Evolutionary conservation across 805 yeast species (phyloP).

Genomic region (Starmera caribaea): DNA sequence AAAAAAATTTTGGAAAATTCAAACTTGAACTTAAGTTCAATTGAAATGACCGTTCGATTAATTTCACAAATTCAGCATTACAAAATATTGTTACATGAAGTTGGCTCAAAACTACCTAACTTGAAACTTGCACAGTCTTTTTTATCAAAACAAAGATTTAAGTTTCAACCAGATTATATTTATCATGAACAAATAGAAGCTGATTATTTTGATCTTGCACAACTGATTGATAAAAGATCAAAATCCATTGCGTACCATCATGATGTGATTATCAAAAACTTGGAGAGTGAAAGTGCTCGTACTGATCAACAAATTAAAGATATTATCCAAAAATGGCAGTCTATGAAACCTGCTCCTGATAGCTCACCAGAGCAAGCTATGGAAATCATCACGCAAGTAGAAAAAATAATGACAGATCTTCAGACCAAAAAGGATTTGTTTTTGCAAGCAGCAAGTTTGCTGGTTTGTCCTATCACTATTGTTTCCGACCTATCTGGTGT

Average conservation of each 20-base stretch:
- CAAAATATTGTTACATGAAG: slow-evolving; percentile 4
- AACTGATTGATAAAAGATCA: slow-evolving; percentile 27
- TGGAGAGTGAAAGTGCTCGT: slow-evolving; percentile 30
- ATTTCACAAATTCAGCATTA: slow-evolving; percentile 28
- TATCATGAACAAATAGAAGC: slow-evolving; percentile 53
- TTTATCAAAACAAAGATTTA: slow-evolving; percentile 33
- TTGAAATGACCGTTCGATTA: slow-evolving; percentile 26
- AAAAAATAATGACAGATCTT: slow-evolving; percentile 9
- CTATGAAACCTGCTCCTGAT: slow-evolving; percentile 24
- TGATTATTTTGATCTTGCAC: slow-evolving; percentile 31
- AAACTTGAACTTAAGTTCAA: slow-evolving; percentile 26
- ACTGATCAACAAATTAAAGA: slow-evolving; percentile 21
- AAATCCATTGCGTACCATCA: slow-evolving; percentile 29
- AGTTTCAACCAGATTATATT: slow-evolving; percentile 45
- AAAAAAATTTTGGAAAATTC: slow-evolving; percentile 28
- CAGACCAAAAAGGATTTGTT: slow-evolving; percentile 13
- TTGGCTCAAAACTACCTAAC: slow-evolving; percentile 3
- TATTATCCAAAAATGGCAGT: slow-evolving; percentile 33
- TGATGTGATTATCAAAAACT: slow-evolving; percentile 30
- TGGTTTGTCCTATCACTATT: slow-evolving; percentile 23
- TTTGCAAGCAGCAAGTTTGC: slow-evolving; percentile 23
- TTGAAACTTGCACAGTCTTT: slow-evolving; percentile 24
- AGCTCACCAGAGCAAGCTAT: slow-evolving; percentile 33
- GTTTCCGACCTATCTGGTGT: slow-evolving; percentile 22
- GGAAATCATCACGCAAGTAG: slow-evolving; percentile 17